Evolutionary conservation across 1,139 yeast species (phyloP), one percentile per base, ranked within the genome.

Genomic region (Pichia terricola): DNA sequence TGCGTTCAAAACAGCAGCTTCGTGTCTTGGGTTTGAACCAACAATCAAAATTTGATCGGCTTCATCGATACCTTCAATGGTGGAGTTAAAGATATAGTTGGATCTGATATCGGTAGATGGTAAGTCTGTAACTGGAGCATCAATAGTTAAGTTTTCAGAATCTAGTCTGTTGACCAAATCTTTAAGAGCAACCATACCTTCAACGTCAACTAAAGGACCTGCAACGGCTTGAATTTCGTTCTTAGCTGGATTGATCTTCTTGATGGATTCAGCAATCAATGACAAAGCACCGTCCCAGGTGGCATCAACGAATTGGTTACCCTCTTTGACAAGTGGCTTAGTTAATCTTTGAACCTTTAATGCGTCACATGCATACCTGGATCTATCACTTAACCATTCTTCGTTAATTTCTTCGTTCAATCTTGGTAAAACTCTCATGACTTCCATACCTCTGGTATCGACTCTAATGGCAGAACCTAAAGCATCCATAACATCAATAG

Each of bases 301-400:
- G 34, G 87, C 84, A 45, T 80, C 73, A 59, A 78, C 81, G 62
- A 86, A 86, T 48, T 69, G 67, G 63, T 78, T 79, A 54, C 87
- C 89, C 50, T 70, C 73, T 67, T 81, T 81, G 57, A 86, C 70
- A 60, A 86, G 73, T 32, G 95, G 95, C 48, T 80, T 77, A 38
- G 95, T 85, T 58, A 86, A 73, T 62, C 95, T 77, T 70, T 86
- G 95, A 48, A 88, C 82, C 67, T 81, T 82, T 59, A 86, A 75
- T 40, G 94, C 95, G 62, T 86, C 95, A 57, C 80, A 79, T 39
- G 94, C 89, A 59, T 81, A 86, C 60, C 95, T 75, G 30, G 94
- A 73, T 68, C 86, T 85, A 69, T 86, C 95, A 43, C 87, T 78
- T 58, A 86, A 82, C 95, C 95, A 86, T 66, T 86, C 95, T 67